phyloP scores from a whole-genome alignment of 345 rosid species.

The Murraya paniculata region DNA sequence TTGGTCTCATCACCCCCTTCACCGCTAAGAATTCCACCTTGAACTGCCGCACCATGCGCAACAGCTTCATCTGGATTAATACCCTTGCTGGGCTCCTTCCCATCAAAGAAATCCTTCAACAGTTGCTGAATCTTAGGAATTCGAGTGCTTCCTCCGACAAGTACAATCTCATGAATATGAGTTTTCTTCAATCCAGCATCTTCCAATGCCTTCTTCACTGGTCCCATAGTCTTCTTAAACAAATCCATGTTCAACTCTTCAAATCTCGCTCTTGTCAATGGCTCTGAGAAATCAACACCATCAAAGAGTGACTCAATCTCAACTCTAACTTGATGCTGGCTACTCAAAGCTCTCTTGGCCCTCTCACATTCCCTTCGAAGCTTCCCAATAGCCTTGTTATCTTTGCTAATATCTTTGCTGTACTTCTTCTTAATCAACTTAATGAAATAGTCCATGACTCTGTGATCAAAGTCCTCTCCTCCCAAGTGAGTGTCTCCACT shows the following conservation, averaged over 20 bases:
- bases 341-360: slow-evolving; percentile 55
- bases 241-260: slow-evolving; percentile 58
- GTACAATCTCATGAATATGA: slow-evolving; percentile 50
- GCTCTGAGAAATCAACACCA: slow-evolving; percentile 59
- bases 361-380: slow-evolving; percentile 53
- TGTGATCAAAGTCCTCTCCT: slow-evolving; percentile 56
- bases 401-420: slow-evolving; percentile 41
- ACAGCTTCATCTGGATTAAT: slow-evolving; percentile 67
- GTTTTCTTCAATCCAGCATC: slow-evolving; percentile 44
- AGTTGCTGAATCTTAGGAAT: slow-evolving; percentile 52
- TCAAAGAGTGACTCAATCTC: slow-evolving; percentile 51
- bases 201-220: slow-evolving; percentile 44
- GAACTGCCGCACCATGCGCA: slow-evolving; percentile 60
- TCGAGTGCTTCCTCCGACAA: slow-evolving; percentile 64
- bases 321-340: slow-evolving; percentile 44
- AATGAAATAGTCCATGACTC: slow-evolving; percentile 54
- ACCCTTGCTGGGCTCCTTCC: slow-evolving; percentile 49
- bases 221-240: slow-evolving; percentile 51
- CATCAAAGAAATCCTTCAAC: slow-evolving; percentile 49
- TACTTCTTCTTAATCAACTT: slow-evolving; percentile 47
- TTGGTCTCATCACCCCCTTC: slow-evolving; percentile 46
- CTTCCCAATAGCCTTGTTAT: slow-evolving; percentile 47
- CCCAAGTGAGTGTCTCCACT: slow-evolving; percentile 56
- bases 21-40: slow-evolving; percentile 47
- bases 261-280: slow-evolving; percentile 48